Evolutionary conservation across 192 early-diverging fungal species (phyloP), one percentile per base, ranked within the genome.

Genomic region (Backusella parvicylindrica): DNA sequence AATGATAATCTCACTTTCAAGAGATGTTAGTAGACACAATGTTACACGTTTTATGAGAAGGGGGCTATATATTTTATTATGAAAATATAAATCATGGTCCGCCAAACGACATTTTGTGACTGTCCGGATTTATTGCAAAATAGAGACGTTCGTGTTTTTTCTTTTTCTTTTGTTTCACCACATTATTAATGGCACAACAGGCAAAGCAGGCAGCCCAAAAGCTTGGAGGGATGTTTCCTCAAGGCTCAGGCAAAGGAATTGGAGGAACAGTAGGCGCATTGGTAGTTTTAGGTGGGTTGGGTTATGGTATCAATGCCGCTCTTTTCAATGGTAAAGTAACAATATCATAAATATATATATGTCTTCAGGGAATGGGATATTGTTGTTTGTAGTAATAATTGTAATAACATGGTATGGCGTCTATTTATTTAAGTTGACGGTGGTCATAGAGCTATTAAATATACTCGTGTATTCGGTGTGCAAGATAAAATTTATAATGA

Each of bases 371-470:
- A 28, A 28, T 32, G 3, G 21, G 28, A 64, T 37, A n/a, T 66
- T 66, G 12, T 36, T 35, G 23, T 63, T 63, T 12, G 30, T 11
- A 63, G n/a, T n/a, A 35, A 21, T 35, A 35, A 6, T 5, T 36
- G 21, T n/a, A 8, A 35, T 67, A 67, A 9, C 15, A 21, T 2
- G 1, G 6, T 21, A 64, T 32, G 2, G n/a, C n/a, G n/a, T n/a
- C n/a, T n/a, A n/a, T n/a, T n/a, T 32, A 64, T 64, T 28, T 63
- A 8, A 96, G 97, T 99, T 56, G 96, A 99, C 78, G 97, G 97
- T 81, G 97, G 97, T 78, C 96, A 98, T 87, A 92, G 97, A 37
- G 98, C 98, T 49, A 93, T 99, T 86, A 98, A 97, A 88, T 99
- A 96, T 84, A 95, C 96, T 43, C 88, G 97, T 71, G 76, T 98